Conservation (phyloP, 345 rosid species). For the Sonneratia alba region DNA sequence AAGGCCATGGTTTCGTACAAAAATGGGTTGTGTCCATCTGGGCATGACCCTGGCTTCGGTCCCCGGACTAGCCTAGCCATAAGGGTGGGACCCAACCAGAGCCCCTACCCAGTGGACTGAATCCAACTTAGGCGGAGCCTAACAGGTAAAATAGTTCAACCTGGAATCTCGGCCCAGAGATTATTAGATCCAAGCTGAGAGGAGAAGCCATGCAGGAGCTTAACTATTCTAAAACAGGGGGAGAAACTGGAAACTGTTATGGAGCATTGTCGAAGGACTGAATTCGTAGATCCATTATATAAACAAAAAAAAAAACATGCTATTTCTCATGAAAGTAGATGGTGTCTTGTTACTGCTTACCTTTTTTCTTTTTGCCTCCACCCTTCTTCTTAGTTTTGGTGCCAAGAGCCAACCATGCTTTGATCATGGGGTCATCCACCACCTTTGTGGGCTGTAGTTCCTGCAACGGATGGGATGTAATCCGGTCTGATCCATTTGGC, state of each 20-base stretch:
- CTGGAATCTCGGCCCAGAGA: too few relatives aligned
- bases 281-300: background rate
- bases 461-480: constrained; percentile 73
- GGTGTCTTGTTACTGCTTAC: constrained; percentile 19
- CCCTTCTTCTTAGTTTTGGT: constrained; percentile 89
- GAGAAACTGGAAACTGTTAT: too few relatives aligned
- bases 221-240: too few relatives aligned
- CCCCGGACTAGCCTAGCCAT: background rate
- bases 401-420: constrained; percentile 90
- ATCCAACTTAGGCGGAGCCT: background rate
- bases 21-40: background rate
- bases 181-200: too few relatives aligned
- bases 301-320: background rate
- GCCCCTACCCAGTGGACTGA: background rate
- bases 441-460: constrained; percentile 69
- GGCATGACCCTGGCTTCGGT: background rate
- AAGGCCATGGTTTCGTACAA: too few relatives aligned
- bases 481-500: constrained; percentile 95
- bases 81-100: background rate
- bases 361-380: constrained; percentile 99
- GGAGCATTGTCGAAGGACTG: background rate
- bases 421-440: constrained; percentile 83
- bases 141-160: too few relatives aligned
- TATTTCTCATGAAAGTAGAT: too few relatives aligned
- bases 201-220: too few relatives aligned